These are phyloP conservation scores for Malus sieversii DNA, from an alignment of 306 rosid genomes.

Conservation along the genomic window DNA sequence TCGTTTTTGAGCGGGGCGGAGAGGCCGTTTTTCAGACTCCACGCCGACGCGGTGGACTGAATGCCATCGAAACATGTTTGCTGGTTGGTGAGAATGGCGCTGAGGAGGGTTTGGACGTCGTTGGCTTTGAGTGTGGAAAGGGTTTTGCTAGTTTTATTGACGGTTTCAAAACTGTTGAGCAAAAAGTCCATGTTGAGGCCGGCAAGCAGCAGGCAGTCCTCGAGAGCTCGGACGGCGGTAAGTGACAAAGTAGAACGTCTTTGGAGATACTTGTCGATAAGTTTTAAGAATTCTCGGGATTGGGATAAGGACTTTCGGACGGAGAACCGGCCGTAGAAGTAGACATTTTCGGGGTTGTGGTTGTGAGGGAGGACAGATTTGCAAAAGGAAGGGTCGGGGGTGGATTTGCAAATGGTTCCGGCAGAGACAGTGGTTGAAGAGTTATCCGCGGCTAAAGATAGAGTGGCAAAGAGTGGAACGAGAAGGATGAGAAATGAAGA, in stretches of 20 bases:
- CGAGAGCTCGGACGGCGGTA: conserved; percentile 50
- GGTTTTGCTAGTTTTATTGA: conserved; percentile 24
- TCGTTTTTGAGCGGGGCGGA: conserved; percentile 53
- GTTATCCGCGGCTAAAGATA: conserved; percentile 15
- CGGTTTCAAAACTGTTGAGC: conserved; percentile 36
- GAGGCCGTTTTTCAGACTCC: conserved; percentile 54
- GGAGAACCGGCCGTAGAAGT: conserved; percentile 53
- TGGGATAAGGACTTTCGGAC: conserved; percentile 58
- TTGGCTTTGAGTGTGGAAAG: conserved; percentile 54
- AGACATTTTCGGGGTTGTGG: conserved; percentile 40
- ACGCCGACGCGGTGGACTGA: conserved; percentile 55
- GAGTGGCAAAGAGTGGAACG: neutral
- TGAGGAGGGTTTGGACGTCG: conserved; percentile 49
- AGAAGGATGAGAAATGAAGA: conserved; percentile 25
- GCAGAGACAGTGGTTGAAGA: conserved; percentile 29
- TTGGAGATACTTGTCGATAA: conserved; percentile 35
- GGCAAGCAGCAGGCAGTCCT: conserved; percentile 57
- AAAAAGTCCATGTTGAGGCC: conserved; percentile 64
- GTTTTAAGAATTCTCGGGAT: conserved; percentile 37
- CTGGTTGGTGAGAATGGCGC: conserved; percentile 70
- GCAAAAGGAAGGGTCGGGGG: conserved; percentile 74
- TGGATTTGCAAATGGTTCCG: conserved; percentile 45
- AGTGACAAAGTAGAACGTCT: conserved; percentile 30
- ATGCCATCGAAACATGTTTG: conserved; percentile 82
- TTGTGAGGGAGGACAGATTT: conserved; percentile 49